Evolutionary conservation across 2,329 filamentous ascomycete genomes (phyloP).

Genomic region (Taxawa tesnikishii): DNA sequence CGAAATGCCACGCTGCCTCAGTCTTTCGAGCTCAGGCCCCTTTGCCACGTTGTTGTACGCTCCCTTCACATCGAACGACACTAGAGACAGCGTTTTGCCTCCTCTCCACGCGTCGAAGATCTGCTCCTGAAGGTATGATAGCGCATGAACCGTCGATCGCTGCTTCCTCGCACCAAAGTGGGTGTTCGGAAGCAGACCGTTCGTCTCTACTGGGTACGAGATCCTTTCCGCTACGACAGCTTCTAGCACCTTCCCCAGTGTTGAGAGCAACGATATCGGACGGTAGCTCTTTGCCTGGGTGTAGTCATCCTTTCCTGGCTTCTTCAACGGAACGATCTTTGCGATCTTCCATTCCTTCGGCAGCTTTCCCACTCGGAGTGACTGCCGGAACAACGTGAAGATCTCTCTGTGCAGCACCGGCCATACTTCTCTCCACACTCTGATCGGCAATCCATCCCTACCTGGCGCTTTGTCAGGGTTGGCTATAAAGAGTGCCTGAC

Average conservation of each 20-base stretch:
- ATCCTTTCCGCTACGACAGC: constrained; percentile 19
- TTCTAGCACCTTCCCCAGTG: constrained; percentile 18
- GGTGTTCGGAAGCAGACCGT: constrained; percentile 21
- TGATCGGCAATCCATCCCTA: constrained; percentile 7
- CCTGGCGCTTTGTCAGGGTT: constrained; percentile 8
- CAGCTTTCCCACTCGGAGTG: constrained; percentile 11
- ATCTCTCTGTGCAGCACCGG: constrained; percentile 12
- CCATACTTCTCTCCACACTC: constrained; percentile 14
- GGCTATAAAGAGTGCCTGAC: constrained; percentile 2
- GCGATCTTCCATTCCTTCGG: constrained; percentile 14
- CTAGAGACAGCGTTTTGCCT: constrained; percentile 19
- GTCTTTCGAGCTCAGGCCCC: too few species aligned
- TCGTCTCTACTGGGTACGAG: constrained; percentile 17
- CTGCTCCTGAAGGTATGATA: constrained; percentile 18
- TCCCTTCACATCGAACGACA: constrained; percentile 29
- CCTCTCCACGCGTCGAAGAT: constrained; percentile 19
- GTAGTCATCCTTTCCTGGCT: constrained; percentile 15
- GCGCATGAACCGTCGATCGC: constrained; percentile 21
- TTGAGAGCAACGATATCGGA: constrained; percentile 15
- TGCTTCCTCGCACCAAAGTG: constrained; percentile 26
- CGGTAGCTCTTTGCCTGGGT: constrained; percentile 14
- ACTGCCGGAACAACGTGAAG: constrained; percentile 11
- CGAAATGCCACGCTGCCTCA: constrained; percentile 18
- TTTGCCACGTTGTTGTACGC: too few species aligned
- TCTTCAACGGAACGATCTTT: constrained; percentile 16